Evolutionary conservation across 1,284 basidiomycete genomes (phyloP), one percentile per base, ranked within the genome.

Genomic region (Trametes hirsuta): DNA sequence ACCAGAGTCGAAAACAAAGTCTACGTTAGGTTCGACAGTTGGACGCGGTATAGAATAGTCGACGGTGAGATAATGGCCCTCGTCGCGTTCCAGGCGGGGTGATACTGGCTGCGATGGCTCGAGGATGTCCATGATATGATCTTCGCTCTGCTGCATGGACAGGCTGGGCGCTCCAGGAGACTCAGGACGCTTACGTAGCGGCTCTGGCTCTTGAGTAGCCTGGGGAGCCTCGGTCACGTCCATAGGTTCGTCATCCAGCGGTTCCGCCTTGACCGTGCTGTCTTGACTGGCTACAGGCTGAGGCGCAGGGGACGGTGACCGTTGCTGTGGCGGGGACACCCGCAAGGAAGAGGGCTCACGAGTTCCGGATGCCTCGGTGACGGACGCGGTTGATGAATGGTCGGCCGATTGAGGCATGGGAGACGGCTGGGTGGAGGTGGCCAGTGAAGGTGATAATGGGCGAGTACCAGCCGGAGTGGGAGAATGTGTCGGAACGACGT

Each of bases 41-140:
- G 64, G 64, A 12, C 55, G 44, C 18, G 64, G 64, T 35, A 65
- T 65, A 10, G 53, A 55, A 44, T 65, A 65, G 35, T 60, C 55
- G 18, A 47, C 22, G 22, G 35, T n/a, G 44, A 41, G 49, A 6
- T 47, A 42, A 2, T 42, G 50, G 2, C 55, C 50, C 18, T 56
- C 58, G 6, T 41, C 47, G n/a, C 36, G 55, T 11, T 22, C 40
- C n/a, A 47, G n/a, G 2, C 49, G 64, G 5, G 58, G 61, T 8
- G 52, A 58, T 4, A 39, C 48, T 0, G 51, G 24, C 24, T 50
- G 61, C 22, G 58, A 48, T 12, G 58, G 58, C 25, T 44, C 59
- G 2, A 62, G 47, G 24, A 62, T 62, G 12, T 52, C 53, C 61
- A 63, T 63, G 50, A 61, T 60, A 36, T 61, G 64, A 36, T 65